Percentiles rank a stretch among this genome's conserved stretches.
These are phyloP conservation scores for Tillandsia fasciculata DNA, from an alignment of 176 grass and related monocot species.

Conservation along the genomic window DNA sequence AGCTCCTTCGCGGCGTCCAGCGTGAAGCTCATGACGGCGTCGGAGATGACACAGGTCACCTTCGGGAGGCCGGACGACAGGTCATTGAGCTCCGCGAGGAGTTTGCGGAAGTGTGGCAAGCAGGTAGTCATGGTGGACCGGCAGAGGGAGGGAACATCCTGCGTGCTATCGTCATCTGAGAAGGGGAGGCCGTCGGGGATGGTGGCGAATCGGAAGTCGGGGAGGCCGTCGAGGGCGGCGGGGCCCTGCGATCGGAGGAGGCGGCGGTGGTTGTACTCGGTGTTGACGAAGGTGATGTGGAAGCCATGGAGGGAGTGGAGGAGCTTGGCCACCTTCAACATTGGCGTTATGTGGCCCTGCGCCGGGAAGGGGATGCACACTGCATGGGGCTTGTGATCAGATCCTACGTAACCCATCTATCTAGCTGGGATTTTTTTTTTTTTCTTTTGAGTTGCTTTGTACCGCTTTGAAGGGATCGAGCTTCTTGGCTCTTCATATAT, in stretches of 20 bases:
- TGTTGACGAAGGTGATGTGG: constrained; percentile 64
- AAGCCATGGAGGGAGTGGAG: constrained; percentile 53
- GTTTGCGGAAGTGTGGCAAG: not conserved
- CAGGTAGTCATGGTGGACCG: constrained; percentile 3
- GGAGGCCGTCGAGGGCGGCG: constrained; percentile 25
- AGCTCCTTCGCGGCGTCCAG: constrained; percentile 2
- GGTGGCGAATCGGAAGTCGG: constrained; percentile 41
- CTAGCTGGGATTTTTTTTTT: not conserved
- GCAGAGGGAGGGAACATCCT: constrained; percentile 7
- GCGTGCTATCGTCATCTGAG: not conserved
- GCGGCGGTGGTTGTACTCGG: constrained; percentile 58
- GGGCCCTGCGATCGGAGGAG: constrained; percentile 40
- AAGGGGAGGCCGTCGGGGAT: not conserved
- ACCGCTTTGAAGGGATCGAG: too few species aligned
- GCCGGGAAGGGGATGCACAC: constrained; percentile 56
- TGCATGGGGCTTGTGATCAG: constrained; percentile 22
- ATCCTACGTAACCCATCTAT: not conserved
- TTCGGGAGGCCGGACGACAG: not conserved
- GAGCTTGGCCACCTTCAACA: constrained; percentile 60
- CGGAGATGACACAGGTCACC: constrained; percentile 3
- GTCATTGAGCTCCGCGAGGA: constrained; percentile 4
- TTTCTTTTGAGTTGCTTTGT: too few species aligned
- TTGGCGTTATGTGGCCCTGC: constrained; percentile 66
- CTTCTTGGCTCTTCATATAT: too few species aligned
- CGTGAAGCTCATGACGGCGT: constrained; percentile 10